These are phyloP conservation scores for Nothophoma quercina DNA, from an alignment of 2,329 filamentous ascomycete genomes.

Conservation along the genomic window DNA sequence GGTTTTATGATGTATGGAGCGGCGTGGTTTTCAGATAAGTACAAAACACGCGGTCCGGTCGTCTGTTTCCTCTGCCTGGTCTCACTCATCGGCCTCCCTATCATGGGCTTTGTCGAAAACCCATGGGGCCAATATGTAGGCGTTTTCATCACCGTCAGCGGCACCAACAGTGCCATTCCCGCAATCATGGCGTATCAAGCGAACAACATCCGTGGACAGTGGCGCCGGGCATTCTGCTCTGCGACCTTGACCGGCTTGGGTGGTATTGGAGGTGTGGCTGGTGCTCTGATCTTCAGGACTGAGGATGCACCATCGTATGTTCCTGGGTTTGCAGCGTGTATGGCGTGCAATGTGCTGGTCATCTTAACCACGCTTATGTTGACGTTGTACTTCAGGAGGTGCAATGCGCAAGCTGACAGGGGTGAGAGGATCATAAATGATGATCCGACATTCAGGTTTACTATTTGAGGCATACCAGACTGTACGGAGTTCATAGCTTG, in stretches of 20 bases:
- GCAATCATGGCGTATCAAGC: conserved; percentile 35
- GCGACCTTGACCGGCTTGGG: conserved; percentile 30
- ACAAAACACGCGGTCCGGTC: conserved; percentile 32
- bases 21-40: conserved; percentile 35
- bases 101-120: conserved; percentile 35
- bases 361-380: conserved; percentile 25
- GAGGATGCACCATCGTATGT: conserved; percentile 32
- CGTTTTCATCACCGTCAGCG: conserved; percentile 32
- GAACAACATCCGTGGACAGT: conserved; percentile 33
- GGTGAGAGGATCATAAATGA: conserved; percentile 32
- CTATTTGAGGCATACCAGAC: too few species aligned
- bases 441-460: conserved; percentile 36
- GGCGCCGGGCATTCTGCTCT: conserved; percentile 33
- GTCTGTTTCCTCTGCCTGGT: conserved; percentile 31
- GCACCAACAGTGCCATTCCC: conserved; percentile 31
- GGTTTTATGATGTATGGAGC: conserved; percentile 37
- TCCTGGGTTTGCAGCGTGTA: conserved; percentile 33
- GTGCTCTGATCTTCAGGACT: conserved; percentile 33
- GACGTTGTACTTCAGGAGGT: conserved; percentile 31
- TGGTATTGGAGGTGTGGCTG: conserved; percentile 32
- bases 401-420: conserved; percentile 33
- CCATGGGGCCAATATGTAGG: conserved; percentile 34
- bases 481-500: too few species aligned
- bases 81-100: conserved; percentile 33
- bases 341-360: conserved; percentile 31